These are phyloP conservation scores for Mycena vitilis DNA, from an alignment of 768 basidiomycete genomes.

Conservation along the genomic window DNA sequence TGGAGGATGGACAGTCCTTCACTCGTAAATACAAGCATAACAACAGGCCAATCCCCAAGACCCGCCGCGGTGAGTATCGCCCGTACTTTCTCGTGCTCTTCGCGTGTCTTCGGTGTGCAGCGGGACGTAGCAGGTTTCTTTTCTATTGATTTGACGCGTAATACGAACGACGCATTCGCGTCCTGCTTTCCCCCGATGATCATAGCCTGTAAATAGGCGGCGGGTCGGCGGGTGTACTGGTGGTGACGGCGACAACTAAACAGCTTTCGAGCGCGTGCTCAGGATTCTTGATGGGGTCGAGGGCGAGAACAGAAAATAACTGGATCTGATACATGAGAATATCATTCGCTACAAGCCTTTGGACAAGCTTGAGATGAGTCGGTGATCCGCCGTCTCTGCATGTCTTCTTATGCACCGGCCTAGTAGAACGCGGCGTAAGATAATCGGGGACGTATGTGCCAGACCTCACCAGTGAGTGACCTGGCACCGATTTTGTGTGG, in stretches of 20 bases:
- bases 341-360: slow-evolving; percentile 7
- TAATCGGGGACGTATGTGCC: background rate
- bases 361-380: background rate
- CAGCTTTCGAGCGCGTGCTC: background rate
- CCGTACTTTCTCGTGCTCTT: background rate
- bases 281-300: background rate
- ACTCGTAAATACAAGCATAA: slow-evolving; percentile 1
- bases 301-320: background rate
- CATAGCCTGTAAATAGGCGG: background rate
- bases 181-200: background rate
- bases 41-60: slow-evolving; percentile 3
- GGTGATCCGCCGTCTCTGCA: slow-evolving; percentile 3
- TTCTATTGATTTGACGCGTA: background rate
- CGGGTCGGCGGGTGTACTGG: slow-evolving; percentile 5
- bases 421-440: background rate
- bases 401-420: background rate
- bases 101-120: background rate
- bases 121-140: background rate
- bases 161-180: background rate
- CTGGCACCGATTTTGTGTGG: background rate
- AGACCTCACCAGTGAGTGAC: background rate
- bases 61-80: background rate
- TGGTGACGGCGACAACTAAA: background rate
- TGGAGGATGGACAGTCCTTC: background rate
- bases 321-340: background rate